A percentile compares a stretch with the other conserved stretches of the same genome.
Conservation (phyloP, 2,329 filamentous ascomycete genomes). For the Calonectria ilicicola region DNA sequence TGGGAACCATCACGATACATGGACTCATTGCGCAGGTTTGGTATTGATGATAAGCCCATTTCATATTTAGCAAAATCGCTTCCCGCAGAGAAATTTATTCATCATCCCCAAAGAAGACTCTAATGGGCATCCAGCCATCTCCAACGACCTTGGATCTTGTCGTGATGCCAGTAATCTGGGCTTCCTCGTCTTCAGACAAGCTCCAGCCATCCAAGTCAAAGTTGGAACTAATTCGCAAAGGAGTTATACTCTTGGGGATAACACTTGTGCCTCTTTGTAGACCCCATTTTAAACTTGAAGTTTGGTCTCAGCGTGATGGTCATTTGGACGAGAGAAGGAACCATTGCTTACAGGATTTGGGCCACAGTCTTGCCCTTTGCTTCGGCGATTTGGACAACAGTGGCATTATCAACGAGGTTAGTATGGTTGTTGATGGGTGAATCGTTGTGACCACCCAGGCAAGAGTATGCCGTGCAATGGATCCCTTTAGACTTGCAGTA, state of each 20-base stretch:
- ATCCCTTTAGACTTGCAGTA: conserved; percentile 27
- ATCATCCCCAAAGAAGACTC: conserved; percentile 25
- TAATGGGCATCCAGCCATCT: conserved; percentile 25
- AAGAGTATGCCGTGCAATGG: conserved; percentile 26
- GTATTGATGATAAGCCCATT: neutral
- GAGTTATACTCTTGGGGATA: conserved; percentile 22
- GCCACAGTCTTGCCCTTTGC: conserved; percentile 13
- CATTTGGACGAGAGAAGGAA: too few relatives aligned
- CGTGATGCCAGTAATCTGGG: conserved; percentile 9
- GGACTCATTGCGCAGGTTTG: neutral
- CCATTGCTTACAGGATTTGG: conserved; percentile 18
- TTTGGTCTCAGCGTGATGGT: neutral
- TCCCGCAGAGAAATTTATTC: neutral
- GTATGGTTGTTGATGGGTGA: conserved; percentile 21
- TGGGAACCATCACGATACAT: too few relatives aligned
- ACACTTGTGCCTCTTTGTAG: conserved; percentile 21
- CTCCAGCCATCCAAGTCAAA: conserved; percentile 25
- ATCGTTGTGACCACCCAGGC: conserved; percentile 21
- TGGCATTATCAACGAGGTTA: conserved; percentile 11
- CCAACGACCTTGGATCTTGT: conserved; percentile 19
- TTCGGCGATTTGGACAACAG: conserved; percentile 10
- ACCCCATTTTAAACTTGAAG: conserved; percentile 23
- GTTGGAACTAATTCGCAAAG: conserved; percentile 19
- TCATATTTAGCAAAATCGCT: neutral
- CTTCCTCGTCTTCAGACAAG: conserved; percentile 12